These are phyloP conservation scores for Nothophaeocryptopus gaeumannii DNA, from an alignment of 2,329 filamentous ascomycete genomes.

Conservation along the genomic window DNA sequence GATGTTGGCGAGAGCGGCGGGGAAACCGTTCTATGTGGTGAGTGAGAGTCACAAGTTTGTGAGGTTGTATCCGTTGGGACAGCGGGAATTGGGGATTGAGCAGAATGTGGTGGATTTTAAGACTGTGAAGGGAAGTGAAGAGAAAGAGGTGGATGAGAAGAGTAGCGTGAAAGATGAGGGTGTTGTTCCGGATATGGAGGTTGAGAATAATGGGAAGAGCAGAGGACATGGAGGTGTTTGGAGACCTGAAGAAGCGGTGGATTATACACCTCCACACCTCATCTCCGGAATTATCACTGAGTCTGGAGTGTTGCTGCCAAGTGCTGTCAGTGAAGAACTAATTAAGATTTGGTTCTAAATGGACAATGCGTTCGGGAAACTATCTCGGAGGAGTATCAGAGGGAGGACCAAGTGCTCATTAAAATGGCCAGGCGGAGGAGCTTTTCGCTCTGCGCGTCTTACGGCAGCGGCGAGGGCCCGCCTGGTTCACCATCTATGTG, in stretches of 20 bases:
- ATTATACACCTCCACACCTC: conserved; percentile 63
- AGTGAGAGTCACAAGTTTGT: conserved; percentile 97
- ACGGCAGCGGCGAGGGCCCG: too few species aligned
- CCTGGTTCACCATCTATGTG: too few species aligned
- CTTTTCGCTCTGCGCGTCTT: too few species aligned
- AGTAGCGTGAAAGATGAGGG: conserved; percentile 24
- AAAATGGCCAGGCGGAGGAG: too few species aligned
- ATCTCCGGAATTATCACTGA: conserved; percentile 75
- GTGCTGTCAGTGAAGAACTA: conserved; percentile 67
- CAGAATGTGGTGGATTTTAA: conserved; percentile 75
- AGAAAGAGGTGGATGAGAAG: conserved; percentile 12
- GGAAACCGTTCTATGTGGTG: conserved; percentile 83
- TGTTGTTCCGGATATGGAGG: conserved; percentile 32
- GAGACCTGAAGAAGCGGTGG: conserved; percentile 55
- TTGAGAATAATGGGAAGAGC: conserved; percentile 16
- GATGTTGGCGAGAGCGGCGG: conserved; percentile 68
- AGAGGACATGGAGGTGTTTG: conserved; percentile 18
- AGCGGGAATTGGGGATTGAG: conserved; percentile 76
- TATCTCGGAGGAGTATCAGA: neutral
- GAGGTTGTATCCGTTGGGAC: conserved; percentile 75
- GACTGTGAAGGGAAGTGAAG: conserved; percentile 43
- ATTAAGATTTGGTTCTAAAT: conserved; percentile 58
- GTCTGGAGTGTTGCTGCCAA: conserved; percentile 67
- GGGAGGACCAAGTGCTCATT: too few species aligned
- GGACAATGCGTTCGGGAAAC: too few species aligned